Evolutionary conservation across 202 grass and related monocot species (phyloP).

Genomic region (Panicum virgatum): DNA sequence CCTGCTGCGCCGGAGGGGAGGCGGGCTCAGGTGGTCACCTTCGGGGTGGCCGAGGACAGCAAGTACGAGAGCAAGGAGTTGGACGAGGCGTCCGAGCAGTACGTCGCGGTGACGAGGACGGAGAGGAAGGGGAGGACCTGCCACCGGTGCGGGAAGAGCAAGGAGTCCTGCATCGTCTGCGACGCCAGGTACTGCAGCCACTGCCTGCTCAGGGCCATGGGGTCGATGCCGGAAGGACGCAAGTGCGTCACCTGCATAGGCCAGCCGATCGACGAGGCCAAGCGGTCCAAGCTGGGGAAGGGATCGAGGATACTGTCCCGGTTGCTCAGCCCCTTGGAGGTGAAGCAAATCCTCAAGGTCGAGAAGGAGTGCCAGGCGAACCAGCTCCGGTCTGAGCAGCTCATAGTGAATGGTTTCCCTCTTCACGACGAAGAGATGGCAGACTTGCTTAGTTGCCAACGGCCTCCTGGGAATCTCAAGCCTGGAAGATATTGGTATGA

Average conservation of each 20-base stretch:
- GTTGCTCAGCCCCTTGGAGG: conserved; percentile 77
- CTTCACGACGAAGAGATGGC: conserved; percentile 76
- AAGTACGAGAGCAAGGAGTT: conserved; percentile 59
- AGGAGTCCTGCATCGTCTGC: conserved; percentile 87
- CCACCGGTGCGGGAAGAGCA: conserved; percentile 74
- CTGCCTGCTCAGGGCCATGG: conserved; percentile 88
- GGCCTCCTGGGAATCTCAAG: conserved; percentile 83
- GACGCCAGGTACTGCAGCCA: conserved; percentile 66
- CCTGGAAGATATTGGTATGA: conserved; percentile 98
- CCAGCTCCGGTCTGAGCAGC: conserved; percentile 80
- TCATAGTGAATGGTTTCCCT: conserved; percentile 69
- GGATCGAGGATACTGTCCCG: conserved; percentile 60
- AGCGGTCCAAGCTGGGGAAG: conserved; percentile 81
- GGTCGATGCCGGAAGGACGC: conserved; percentile 94
- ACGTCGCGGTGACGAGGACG: conserved; percentile 53
- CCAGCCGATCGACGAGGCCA: conserved; percentile 70
- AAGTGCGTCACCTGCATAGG: conserved; percentile 90
- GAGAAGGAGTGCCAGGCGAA: conserved; percentile 94
- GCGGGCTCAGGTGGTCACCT: conserved; percentile 69
- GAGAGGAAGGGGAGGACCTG: conserved; percentile 61
- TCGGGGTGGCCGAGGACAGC: conserved; percentile 48
- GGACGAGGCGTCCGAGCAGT: conserved; percentile 54
- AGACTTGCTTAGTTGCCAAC: conserved; percentile 66
- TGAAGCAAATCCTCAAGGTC: conserved; percentile 84
- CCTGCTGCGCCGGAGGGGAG: conserved; percentile 39